phyloP scores from a whole-genome alignment of 441 rosid genomes.

The Lepidium campestre region DNA sequence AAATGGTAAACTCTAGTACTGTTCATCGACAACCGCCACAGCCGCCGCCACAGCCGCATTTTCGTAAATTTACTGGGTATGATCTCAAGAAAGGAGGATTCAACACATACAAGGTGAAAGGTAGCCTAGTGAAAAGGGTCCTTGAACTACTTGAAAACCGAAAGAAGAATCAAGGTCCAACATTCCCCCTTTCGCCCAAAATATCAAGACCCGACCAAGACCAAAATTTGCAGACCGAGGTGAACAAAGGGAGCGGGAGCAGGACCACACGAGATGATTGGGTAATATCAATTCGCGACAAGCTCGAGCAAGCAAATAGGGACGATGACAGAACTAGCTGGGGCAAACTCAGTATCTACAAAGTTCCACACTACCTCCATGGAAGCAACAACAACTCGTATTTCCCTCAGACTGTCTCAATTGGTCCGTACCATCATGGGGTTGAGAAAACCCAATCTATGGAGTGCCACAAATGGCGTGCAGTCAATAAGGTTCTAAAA shows the following conservation, averaged over 20 bases:
- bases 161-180: background rate
- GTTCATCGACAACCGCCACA: no score
- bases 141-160: no score
- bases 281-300: slow-evolving; percentile 50
- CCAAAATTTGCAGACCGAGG: background rate
- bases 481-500: slow-evolving; percentile 48
- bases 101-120: no score
- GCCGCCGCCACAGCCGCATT: no score
- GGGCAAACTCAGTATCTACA: slow-evolving; percentile 46
- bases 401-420: slow-evolving; percentile 63
- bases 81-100: no score
- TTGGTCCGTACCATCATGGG: slow-evolving; percentile 80
- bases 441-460: slow-evolving; percentile 46
- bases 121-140: no score
- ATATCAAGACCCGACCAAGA: background rate
- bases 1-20: no score
- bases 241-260: background rate
- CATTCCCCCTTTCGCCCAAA: background rate
- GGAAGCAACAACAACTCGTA: slow-evolving; percentile 65
- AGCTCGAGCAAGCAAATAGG: background rate
- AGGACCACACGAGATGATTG: slow-evolving; percentile 31
- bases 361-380: slow-evolving; percentile 59
- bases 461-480: slow-evolving; percentile 80
- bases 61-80: no score
- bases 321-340: background rate